A percentile compares a stretch with the other conserved stretches of the same genome.
Conservation (phyloP, 1,284 basidiomycete genomes). For the Gastroboletus turbinatus region DNA sequence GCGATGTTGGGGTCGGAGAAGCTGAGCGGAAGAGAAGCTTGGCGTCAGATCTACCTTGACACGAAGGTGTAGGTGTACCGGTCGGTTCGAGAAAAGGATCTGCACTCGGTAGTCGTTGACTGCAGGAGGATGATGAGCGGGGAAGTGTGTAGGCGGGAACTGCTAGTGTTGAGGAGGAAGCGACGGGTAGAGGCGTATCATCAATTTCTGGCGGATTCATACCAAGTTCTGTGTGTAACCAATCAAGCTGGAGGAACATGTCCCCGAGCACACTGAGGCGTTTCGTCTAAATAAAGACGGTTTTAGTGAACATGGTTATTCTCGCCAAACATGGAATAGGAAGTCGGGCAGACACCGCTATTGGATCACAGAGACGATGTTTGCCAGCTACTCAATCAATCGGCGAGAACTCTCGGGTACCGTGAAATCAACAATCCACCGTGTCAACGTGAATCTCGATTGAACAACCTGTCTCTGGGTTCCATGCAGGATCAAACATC, state of each 20-base stretch:
- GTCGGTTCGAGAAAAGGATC: slow-evolving; percentile 53
- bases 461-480: background rate
- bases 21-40: slow-evolving; percentile 29
- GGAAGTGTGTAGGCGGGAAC: slow-evolving; percentile 36
- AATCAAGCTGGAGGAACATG: slow-evolving; percentile 71
- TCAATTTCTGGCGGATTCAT: slow-evolving; percentile 55
- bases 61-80: slow-evolving; percentile 49
- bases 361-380: background rate
- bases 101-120: slow-evolving; percentile 25
- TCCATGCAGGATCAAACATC: background rate
- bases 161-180: slow-evolving; percentile 40
- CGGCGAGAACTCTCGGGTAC: background rate
- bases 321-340: background rate
- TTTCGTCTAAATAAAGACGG: slow-evolving; percentile 47
- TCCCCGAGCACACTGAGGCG: slow-evolving; percentile 64
- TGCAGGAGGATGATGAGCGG: slow-evolving; percentile 41
- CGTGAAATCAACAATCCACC: background rate
- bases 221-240: slow-evolving; percentile 78
- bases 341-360: background rate
- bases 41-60: slow-evolving; percentile 34
- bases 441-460: background rate
- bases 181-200: slow-evolving; percentile 27
- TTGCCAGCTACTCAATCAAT: background rate
- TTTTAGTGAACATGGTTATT: slow-evolving; percentile 4
- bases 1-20: slow-evolving; percentile 29